Evolutionary conservation across 495 filamentous ascomycete species (phyloP).

Genomic region (Podospora conica): DNA sequence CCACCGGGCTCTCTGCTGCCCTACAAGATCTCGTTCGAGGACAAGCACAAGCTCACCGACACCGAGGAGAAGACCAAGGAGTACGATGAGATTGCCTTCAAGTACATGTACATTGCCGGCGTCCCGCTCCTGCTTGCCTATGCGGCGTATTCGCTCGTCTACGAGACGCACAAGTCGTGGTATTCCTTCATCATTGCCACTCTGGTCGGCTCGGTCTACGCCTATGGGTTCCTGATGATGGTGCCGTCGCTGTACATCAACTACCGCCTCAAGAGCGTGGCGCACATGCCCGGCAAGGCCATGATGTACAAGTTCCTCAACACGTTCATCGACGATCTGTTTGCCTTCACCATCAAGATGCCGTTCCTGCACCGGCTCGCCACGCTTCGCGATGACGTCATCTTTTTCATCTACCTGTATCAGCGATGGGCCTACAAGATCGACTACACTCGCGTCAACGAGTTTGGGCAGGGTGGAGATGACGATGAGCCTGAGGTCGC

Average conservation of each 20-base stretch:
- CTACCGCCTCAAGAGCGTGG: conserved; percentile 92
- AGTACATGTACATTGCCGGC: conserved; percentile 88
- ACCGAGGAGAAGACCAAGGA: conserved; percentile 97
- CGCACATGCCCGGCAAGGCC: conserved; percentile 92
- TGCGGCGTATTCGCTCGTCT: conserved; percentile 80
- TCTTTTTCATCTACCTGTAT: conserved; percentile 98
- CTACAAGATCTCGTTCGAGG: conserved; percentile 82
- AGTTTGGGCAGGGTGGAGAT: conserved; percentile 95
- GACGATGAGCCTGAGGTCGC: conserved; percentile 57
- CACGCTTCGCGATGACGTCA: conserved; percentile 89
- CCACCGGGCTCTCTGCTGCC: conserved; percentile 65
- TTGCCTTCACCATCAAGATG: conserved; percentile 99
- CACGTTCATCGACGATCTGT: conserved; percentile 63
- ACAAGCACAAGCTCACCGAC: conserved; percentile 92
- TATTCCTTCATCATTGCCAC: conserved; percentile 88
- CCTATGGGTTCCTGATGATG: conserved; percentile 99
- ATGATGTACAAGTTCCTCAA: conserved; percentile 98
- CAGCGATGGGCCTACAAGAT: conserved; percentile 89
- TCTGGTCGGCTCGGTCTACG: conserved; percentile 91
- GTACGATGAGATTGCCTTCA: conserved; percentile 96
- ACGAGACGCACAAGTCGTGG: conserved; percentile 97
- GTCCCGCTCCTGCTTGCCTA: conserved; percentile 85
- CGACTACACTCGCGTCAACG: conserved; percentile 89
- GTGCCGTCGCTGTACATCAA: conserved; percentile 97
- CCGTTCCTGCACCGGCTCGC: conserved; percentile 91